Evolutionary conservation across 331 rosid genomes (phyloP), one percentile per base, ranked within the genome.

Genomic region (Dryas integrifolia): DNA sequence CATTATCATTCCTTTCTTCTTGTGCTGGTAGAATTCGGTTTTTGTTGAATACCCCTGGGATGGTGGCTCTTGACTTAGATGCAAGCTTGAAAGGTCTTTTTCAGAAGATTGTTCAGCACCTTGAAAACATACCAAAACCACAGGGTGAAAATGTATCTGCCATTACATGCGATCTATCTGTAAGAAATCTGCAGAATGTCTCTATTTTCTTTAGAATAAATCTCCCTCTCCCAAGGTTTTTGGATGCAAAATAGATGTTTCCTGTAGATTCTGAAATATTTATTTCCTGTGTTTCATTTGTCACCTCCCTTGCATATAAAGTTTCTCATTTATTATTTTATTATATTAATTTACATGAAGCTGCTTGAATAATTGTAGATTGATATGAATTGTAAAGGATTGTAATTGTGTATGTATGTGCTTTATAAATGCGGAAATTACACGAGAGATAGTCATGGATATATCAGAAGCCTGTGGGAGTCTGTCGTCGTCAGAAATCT

Each of bases 11-110:
- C 84, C 98, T 94, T 82, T 91, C 96, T 77, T 89, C 98, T 6
- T 84, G 96, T 79, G 97, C 96, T 56, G 92, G 96, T 78, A 85
- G 98, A 87, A 89, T 94, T 69, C 92, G 97, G 58, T 94, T 89
- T 87, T 84, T 94, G 85, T 81, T 94, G 69, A 93, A 93, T 53
- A 88, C 96, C 55, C 96, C 98, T 66, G 98, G 98, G 79, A 94
- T 94, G 97, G 92, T 94, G 84, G 98, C 98, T 67, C 98, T 91
- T 65, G 98, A 91, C 77, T 76, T 94, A 84, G 98, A 94, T 79
- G 70, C 92, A 63, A 73, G 85, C 85, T 75, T 94, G 82, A 94
- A 94, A 76, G 92, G 89, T 62, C 92, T 86, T 51, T 49, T 94
- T 70, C 95, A 89, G 76, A 82, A 82, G 86, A 91, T 94, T 38